Percentiles rank a stretch among this genome's conserved stretches.
phyloP scores from a whole-genome alignment of 257 asterid species.

The Solanum sparsipilum region DNA sequence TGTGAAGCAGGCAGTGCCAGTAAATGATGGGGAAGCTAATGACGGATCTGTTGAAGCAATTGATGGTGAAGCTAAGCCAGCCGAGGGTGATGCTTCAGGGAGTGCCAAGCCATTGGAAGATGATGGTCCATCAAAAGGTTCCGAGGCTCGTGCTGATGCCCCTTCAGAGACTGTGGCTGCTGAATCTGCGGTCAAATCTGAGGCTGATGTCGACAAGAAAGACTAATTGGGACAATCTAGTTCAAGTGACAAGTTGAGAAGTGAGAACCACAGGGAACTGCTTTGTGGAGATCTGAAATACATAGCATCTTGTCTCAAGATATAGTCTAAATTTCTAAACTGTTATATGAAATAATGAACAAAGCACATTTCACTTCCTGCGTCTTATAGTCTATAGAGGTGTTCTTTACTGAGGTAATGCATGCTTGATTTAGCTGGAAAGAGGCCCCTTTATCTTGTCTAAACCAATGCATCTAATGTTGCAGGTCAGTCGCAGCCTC shows the following conservation, averaged over 20 bases:
- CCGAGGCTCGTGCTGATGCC: constrained; percentile 11
- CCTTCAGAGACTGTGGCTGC: constrained; percentile 14
- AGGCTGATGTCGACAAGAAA: constrained; percentile 19
- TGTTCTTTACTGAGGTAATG: neutral
- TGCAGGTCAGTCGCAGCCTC: neutral
- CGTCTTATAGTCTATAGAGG: neutral
- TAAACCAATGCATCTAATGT: neutral
- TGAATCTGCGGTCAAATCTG: constrained; percentile 19
- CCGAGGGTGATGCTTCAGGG: constrained; percentile 5
- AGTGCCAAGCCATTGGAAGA: neutral
- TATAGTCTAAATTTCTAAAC: neutral
- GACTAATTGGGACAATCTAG: constrained; percentile 17
- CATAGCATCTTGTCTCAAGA: neutral
- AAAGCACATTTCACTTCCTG: neutral
- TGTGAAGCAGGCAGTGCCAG: constrained; percentile 38
- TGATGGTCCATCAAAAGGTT: neutral
- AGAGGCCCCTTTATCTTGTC: neutral
- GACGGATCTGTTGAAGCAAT: constrained; percentile 16
- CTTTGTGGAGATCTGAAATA: neutral
- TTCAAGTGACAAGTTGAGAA: neutral
- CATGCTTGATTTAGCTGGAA: neutral
- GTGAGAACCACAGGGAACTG: neutral
- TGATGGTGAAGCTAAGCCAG: constrained; percentile 2
- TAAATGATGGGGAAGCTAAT: constrained; percentile 25
- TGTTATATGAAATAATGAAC: neutral